These are phyloP conservation scores for Allium fistulosum DNA, from an alignment of 106 monocot genomes.

Conservation along the genomic window DNA sequence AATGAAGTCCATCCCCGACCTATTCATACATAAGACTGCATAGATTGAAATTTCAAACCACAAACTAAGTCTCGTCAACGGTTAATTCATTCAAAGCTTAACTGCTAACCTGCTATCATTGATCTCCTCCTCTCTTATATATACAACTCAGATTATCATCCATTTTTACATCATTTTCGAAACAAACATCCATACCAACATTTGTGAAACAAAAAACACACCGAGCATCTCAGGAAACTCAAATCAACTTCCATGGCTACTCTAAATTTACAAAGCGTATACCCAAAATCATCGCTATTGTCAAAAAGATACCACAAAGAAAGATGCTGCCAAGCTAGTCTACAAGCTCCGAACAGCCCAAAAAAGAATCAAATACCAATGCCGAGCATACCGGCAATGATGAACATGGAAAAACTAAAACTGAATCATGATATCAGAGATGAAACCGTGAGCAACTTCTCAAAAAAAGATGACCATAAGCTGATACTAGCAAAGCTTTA, in stretches of 20 bases:
- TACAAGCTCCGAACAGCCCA: not conserved
- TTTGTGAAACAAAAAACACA: too few species aligned
- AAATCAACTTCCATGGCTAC: not conserved
- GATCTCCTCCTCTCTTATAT: too few species aligned
- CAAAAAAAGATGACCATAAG: not conserved
- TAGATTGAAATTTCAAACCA: too few species aligned
- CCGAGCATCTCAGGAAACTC: too few species aligned
- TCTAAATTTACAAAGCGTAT: not conserved
- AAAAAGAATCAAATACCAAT: not conserved
- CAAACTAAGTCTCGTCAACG: too few species aligned
- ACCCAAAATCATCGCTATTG: not conserved
- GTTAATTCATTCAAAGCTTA: too few species aligned
- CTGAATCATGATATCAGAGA: not conserved
- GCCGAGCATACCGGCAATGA: not conserved
- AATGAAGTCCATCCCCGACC: too few species aligned
- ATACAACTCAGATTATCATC: too few species aligned
- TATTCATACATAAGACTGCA: too few species aligned
- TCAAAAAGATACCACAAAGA: not conserved
- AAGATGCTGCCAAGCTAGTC: not conserved
- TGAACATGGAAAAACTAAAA: not conserved
- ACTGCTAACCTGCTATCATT: too few species aligned
- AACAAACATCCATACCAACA: too few species aligned
- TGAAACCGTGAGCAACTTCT: not conserved
- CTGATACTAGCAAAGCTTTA: slow-evolving; percentile 21
- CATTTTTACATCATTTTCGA: too few species aligned